These are phyloP conservation scores for Tilletia walkeri DNA, from an alignment of 1,284 basidiomycete genomes.

Conservation along the genomic window DNA sequence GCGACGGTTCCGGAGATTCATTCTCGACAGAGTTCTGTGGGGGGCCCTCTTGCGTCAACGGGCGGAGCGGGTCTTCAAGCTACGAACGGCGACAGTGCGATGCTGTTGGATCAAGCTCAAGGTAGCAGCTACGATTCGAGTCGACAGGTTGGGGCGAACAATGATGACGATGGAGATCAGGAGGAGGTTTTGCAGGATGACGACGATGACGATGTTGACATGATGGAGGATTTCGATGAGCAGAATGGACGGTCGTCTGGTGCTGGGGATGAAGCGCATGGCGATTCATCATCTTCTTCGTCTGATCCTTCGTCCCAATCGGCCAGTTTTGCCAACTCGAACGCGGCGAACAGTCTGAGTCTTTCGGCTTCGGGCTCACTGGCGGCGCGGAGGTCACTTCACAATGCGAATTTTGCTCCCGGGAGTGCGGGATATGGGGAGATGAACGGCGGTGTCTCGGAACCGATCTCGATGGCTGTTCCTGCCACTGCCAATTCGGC, in stretches of 20 bases:
- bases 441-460: slow-evolving; percentile 21
- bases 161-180: neutral
- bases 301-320: too few species aligned
- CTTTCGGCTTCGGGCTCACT: slow-evolving; percentile 28
- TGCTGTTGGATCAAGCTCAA: neutral
- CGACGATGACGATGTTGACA: slow-evolving; percentile 20
- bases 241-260: neutral
- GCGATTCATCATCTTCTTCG: slow-evolving; percentile 2
- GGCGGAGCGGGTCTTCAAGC: neutral
- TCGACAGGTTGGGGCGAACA: neutral
- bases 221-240: slow-evolving; percentile 20
- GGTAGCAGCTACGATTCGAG: neutral
- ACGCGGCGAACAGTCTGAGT: slow-evolving; percentile 18
- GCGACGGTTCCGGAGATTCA: neutral
- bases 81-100: neutral
- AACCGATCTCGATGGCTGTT: slow-evolving; percentile 22
- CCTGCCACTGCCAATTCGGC: slow-evolving; percentile 16
- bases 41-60: neutral
- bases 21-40: neutral
- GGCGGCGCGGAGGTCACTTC: slow-evolving; percentile 23
- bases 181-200: slow-evolving; percentile 7
- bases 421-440: slow-evolving; percentile 17
- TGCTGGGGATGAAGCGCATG: neutral
- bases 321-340: neutral
- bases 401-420: neutral